phyloP scores from a whole-genome alignment of 306 rosid genomes.

The Astragalus membranaceus region DNA sequence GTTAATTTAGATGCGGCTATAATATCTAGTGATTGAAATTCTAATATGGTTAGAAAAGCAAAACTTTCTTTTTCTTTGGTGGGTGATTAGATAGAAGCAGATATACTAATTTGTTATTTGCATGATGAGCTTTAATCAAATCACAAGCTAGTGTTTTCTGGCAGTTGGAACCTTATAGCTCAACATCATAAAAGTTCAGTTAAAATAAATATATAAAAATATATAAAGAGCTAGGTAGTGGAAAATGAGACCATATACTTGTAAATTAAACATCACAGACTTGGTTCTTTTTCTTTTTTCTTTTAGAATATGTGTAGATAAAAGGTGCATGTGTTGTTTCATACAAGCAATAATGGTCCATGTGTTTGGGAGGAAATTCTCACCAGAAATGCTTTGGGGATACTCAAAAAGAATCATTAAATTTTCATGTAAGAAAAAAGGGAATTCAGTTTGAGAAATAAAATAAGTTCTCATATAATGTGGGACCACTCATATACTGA shows the following conservation, averaged over 20 bases:
- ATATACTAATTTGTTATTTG: conserved; percentile 29
- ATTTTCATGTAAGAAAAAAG: conserved; percentile 29
- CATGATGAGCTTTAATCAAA: conserved; percentile 39
- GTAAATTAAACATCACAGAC: not conserved
- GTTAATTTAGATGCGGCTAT: conserved; percentile 34
- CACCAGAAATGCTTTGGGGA: conserved; percentile 71
- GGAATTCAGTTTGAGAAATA: conserved; percentile 5
- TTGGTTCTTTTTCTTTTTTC: conserved; percentile 5
- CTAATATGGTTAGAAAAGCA: conserved; percentile 38
- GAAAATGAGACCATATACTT: conserved; percentile 14
- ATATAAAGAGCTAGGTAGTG: conserved; percentile 8
- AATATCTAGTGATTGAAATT: conserved; percentile 31
- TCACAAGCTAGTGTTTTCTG: conserved; percentile 33
- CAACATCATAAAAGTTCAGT: conserved; percentile 25
- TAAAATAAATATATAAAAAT: not conserved
- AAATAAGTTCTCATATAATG: conserved; percentile 11
- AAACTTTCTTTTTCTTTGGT: conserved; percentile 37
- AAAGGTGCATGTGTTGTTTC: conserved; percentile 62
- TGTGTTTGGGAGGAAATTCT: conserved; percentile 46
- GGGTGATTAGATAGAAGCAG: conserved; percentile 36
- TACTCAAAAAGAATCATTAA: conserved; percentile 56
- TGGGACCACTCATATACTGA: conserved; percentile 32
- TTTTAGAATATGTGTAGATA: conserved; percentile 27
- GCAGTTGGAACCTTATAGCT: conserved; percentile 30
- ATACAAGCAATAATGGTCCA: conserved; percentile 54